A percentile compares a stretch with the other conserved stretches of the same genome.
Evolutionary conservation across 768 basidiomycete genomes (phyloP).

Genomic region (Mycena albidolilacea): DNA sequence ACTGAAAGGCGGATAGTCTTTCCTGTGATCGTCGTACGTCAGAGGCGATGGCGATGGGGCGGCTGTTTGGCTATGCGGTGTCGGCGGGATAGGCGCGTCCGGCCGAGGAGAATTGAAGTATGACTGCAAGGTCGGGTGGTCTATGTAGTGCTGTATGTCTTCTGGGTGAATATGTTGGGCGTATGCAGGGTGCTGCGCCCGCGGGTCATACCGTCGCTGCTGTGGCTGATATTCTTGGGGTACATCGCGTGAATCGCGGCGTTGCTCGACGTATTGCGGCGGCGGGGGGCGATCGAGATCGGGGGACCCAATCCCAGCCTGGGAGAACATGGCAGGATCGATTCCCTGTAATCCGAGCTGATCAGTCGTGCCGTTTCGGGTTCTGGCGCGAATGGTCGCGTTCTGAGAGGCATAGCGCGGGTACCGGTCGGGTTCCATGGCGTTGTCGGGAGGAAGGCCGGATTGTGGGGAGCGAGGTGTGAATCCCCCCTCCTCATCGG

Average conservation of each 20-base stretch:
- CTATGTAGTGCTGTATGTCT: slow-evolving; percentile 71
- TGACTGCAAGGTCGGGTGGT: slow-evolving; percentile 71
- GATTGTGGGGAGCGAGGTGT: slow-evolving; percentile 80
- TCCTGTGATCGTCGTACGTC: slow-evolving; percentile 56
- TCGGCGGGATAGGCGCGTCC: slow-evolving; percentile 84
- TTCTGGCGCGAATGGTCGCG: slow-evolving; percentile 61
- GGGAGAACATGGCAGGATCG: slow-evolving; percentile 70
- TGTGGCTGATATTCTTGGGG: slow-evolving; percentile 56
- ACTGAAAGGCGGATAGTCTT: slow-evolving; percentile 61
- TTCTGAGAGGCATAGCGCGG: slow-evolving; percentile 48
- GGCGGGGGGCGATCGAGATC: slow-evolving; percentile 44
- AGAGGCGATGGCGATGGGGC: slow-evolving; percentile 82
- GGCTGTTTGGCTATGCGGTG: slow-evolving; percentile 81
- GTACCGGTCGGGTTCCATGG: slow-evolving; percentile 44
- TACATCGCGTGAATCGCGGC: slow-evolving; percentile 44
- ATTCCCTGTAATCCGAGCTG: slow-evolving; percentile 73
- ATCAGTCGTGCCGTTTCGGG: slow-evolving; percentile 72
- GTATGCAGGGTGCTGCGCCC: slow-evolving; percentile 49
- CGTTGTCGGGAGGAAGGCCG: slow-evolving; percentile 66
- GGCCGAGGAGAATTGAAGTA: slow-evolving; percentile 76
- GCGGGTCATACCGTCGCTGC: slow-evolving; percentile 46
- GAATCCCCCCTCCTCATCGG: slow-evolving; percentile 68
- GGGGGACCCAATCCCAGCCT: slow-evolving; percentile 36
- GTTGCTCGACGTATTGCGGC: slow-evolving; percentile 48
- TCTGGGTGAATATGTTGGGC: slow-evolving; percentile 61